These are phyloP conservation scores for Pleomassaria siparia DNA, from an alignment of 2,329 filamentous ascomycete genomes.

Conservation along the genomic window DNA sequence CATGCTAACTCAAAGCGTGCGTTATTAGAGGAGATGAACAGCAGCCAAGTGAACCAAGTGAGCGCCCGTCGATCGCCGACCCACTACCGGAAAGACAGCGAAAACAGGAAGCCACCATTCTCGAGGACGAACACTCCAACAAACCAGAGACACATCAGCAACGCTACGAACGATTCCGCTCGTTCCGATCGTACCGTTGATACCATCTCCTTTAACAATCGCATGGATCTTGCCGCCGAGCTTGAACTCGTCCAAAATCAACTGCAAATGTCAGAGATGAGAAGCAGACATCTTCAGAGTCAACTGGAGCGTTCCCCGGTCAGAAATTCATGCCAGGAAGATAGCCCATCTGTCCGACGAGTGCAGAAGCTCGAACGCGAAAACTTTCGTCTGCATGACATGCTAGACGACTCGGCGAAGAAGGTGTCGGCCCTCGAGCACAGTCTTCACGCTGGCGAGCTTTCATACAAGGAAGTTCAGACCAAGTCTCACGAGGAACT, in stretches of 20 bases:
- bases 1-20: slow-evolving; percentile 68
- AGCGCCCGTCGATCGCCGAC: slow-evolving; percentile 65
- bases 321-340: slow-evolving; percentile 64
- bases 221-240: slow-evolving; percentile 88
- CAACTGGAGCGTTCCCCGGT: slow-evolving; percentile 74
- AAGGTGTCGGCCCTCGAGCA: slow-evolving; percentile 90
- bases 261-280: slow-evolving; percentile 90
- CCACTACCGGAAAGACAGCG: slow-evolving; percentile 64
- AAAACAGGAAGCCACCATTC: slow-evolving; percentile 60
- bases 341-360: slow-evolving; percentile 76
- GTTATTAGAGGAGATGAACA: slow-evolving; percentile 82
- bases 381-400: slow-evolving; percentile 87
- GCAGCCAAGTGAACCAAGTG: slow-evolving; percentile 68
- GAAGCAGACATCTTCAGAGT: slow-evolving; percentile 87
- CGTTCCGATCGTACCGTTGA: slow-evolving; percentile 85
- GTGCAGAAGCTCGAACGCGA: slow-evolving; percentile 91
- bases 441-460: slow-evolving; percentile 80
- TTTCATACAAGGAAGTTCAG: slow-evolving; percentile 88
- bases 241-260: slow-evolving; percentile 92
- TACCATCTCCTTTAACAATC: slow-evolving; percentile 79
- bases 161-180: slow-evolving; percentile 72
- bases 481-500: slow-evolving; percentile 93
- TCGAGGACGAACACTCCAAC: slow-evolving; percentile 79
- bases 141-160: slow-evolving; percentile 65
- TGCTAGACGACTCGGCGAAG: slow-evolving; percentile 90